phyloP scores from a whole-genome alignment of 331 rosid species.

The Saraca asoca region DNA sequence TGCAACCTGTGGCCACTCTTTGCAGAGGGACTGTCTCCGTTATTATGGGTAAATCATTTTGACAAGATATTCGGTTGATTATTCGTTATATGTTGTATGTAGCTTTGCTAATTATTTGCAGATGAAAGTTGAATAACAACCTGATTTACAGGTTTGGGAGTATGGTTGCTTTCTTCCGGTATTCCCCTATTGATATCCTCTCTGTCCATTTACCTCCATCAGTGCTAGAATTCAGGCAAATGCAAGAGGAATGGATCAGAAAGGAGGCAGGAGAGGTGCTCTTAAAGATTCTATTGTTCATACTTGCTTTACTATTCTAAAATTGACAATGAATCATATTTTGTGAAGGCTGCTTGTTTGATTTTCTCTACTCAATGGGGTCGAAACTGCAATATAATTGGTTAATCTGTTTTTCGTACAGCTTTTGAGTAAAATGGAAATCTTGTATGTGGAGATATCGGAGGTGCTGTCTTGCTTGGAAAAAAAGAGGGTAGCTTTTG shows the following conservation, averaged over 20 bases:
- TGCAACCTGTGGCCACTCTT: constrained; percentile 95
- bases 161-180: constrained; percentile 70
- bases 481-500: constrained; percentile 47
- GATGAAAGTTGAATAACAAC: constrained; percentile 31
- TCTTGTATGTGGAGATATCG: constrained; percentile 58
- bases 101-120: constrained; percentile 28
- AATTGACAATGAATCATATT: constrained; percentile 16
- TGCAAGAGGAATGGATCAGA: constrained; percentile 71
- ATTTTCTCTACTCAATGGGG: constrained; percentile 6
- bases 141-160: constrained; percentile 57
- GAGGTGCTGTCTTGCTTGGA: constrained; percentile 61
- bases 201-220: constrained; percentile 80
- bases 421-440: constrained; percentile 73
- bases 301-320: constrained; percentile 28
- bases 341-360: not conserved
- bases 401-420: constrained; percentile 36
- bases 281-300: constrained; percentile 26
- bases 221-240: constrained; percentile 70
- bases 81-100: constrained; percentile 25
- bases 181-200: constrained; percentile 60
- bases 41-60: constrained; percentile 74
- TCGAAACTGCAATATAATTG: not conserved
- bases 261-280: constrained; percentile 83
- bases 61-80: not conserved
- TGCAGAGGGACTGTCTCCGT: constrained; percentile 98